Percentiles rank a stretch among this genome's conserved stretches.
Evolutionary conservation across 768 basidiomycete genomes (phyloP).

Genomic region (Russula sp.): DNA sequence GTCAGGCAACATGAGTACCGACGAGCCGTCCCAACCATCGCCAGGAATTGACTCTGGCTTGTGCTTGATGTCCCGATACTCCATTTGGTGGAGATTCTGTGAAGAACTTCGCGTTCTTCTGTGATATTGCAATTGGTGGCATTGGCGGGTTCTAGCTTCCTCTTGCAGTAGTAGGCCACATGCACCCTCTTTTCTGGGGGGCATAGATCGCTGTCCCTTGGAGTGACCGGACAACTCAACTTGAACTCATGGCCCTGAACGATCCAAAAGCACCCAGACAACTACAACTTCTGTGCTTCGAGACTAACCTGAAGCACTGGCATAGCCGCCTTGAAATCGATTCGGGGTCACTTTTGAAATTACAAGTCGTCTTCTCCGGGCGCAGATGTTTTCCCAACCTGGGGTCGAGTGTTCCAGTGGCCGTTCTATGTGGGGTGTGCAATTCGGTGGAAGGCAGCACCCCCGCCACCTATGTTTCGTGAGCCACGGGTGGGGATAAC

Average conservation of each 20-base stretch:
- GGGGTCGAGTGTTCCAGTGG: not conserved
- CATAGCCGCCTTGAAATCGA: not conserved
- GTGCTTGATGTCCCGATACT: not conserved
- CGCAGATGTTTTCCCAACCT: not conserved
- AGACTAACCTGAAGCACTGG: not conserved
- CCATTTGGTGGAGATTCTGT: conserved; percentile 15
- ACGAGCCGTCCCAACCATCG: not conserved
- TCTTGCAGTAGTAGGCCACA: not conserved
- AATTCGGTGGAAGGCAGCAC: not conserved
- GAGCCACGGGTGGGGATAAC: not conserved
- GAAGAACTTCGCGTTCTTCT: not conserved
- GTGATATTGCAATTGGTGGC: not conserved
- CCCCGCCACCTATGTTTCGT: not conserved
- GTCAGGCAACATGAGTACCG: conserved; percentile 2
- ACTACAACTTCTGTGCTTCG: not conserved
- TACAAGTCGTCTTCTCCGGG: not conserved
- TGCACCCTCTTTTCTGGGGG: not conserved
- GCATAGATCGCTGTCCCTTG: not conserved
- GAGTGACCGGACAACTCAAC: not conserved
- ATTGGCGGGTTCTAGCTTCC: not conserved
- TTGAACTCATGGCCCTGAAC: not conserved
- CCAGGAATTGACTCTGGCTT: not conserved
- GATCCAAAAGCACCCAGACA: not conserved
- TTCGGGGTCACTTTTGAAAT: not conserved
- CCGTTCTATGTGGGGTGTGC: not conserved